Base-by-base conservation (phyloP, 2,329 filamentous ascomycete genomes). In the Ilyonectria destructans region DNA sequence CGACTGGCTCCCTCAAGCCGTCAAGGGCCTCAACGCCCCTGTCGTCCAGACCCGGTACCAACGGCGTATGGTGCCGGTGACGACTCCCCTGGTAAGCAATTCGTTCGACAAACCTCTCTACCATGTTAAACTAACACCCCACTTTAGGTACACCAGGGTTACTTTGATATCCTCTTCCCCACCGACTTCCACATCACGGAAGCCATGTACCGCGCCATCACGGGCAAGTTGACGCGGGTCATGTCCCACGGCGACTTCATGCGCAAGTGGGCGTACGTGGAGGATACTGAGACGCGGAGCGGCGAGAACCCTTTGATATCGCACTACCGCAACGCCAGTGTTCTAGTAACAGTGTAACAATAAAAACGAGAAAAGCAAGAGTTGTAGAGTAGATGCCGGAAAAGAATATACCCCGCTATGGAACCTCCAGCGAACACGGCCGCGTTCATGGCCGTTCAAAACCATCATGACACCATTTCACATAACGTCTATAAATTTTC, bases 151-250 rank as follows among this genome's bases (percentile, higher is more conserved):
- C 95, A 98, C 80, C 97, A 99, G 84, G 97, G 96, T 52, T 98
- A 97, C 82, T 99, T 99, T 79, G 97, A 99, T 80, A 98, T 99
- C 76, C 91, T 99, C 79, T 99, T 99, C 84, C 96, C 96, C 0
- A 99, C 96, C 12, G 93, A 99, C 82, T 99, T 99, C 79, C 87
- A 89, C 70, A 92, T 97, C 73, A 92, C 96, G 82, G 95, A 98
- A 82, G 91, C 94, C 75, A 90, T 98, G 74, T 99, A 99, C 83
- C 91, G 94, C 63, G 94, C 94, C 69, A 90, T 98, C 75, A 99
- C 96, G 0, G 96, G 96, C 35, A 96, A 97, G 79, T 85, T 98
- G 75, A 97, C 95, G 2, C 89, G 92, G 58, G 93, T 97, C 58
- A 88, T 91, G 79, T 90, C 92, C 43, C 96, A 99, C 77, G 94